Evolutionary conservation across 2,329 filamentous ascomycete genomes (phyloP).

Genomic region (Atkinsonella texensis): DNA sequence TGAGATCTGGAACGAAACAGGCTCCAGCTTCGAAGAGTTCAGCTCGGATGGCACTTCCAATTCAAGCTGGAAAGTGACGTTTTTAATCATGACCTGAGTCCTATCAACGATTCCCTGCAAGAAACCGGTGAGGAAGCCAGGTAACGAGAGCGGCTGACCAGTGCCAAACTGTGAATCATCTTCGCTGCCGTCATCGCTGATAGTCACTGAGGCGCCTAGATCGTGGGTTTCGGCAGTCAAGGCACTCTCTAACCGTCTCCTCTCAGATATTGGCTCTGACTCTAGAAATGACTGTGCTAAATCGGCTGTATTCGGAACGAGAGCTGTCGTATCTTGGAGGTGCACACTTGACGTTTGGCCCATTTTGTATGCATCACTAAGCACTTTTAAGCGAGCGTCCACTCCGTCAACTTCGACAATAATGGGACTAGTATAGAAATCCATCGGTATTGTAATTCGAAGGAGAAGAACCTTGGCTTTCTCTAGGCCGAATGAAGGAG

Average conservation of each 20-base stretch:
- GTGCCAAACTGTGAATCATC: constrained; percentile 54
- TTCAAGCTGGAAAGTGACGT: constrained; percentile 55
- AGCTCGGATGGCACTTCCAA: constrained; percentile 42
- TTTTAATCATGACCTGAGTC: constrained; percentile 51
- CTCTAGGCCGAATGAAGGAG: constrained; percentile 55
- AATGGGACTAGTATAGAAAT: constrained; percentile 79
- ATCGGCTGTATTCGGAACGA: constrained; percentile 57
- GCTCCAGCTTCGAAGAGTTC: constrained; percentile 33
- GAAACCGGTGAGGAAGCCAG: constrained; percentile 58
- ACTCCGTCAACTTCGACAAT: constrained; percentile 72
- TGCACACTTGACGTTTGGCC: constrained; percentile 29
- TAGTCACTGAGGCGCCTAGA: constrained; percentile 45
- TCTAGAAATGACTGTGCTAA: constrained; percentile 70
- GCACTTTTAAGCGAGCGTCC: constrained; percentile 52
- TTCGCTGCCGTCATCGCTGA: constrained; percentile 50
- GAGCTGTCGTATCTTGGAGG: constrained; percentile 16
- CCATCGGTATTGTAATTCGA: constrained; percentile 72
- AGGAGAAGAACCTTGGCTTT: constrained; percentile 66
- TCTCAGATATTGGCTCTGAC: constrained; percentile 54
- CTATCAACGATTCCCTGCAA: constrained; percentile 64
- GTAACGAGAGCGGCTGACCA: constrained; percentile 56
- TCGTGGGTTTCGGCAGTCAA: constrained; percentile 51
- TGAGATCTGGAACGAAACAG: constrained; percentile 52
- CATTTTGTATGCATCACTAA: constrained; percentile 19
- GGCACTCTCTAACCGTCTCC: constrained; percentile 55